A percentile compares a stretch with the other conserved stretches of the same genome.
Conservation (phyloP, 140 eudicot genomes). For the Flaveria floridana region DNA sequence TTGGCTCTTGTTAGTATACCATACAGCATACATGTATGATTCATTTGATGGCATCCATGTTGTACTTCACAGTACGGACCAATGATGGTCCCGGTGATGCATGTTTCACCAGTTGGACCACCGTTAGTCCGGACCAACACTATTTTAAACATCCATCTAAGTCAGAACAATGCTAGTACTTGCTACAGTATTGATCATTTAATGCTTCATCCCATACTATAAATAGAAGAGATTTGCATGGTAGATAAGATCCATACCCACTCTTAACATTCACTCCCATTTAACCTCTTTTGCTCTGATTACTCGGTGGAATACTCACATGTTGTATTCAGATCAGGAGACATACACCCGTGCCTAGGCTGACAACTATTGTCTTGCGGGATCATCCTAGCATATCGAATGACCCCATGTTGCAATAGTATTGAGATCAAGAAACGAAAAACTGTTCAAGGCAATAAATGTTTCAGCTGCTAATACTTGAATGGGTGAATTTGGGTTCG, state of each 20-base stretch:
- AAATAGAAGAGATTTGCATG: background rate
- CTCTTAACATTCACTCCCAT: background rate
- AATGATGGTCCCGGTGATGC: no score
- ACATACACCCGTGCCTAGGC: background rate
- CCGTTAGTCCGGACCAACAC: no score
- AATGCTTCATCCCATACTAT: background rate
- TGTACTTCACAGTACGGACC: no score
- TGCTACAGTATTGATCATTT: background rate
- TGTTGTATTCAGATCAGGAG: background rate
- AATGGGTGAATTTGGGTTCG: no score
- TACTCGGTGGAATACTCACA: background rate
- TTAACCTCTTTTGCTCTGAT: background rate
- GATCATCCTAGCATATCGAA: no score
- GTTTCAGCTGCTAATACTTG: background rate
- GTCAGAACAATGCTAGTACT: background rate
- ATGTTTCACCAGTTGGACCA: no score
- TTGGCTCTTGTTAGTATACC: conserved; percentile 8
- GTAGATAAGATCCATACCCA: background rate
- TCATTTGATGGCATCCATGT: no score
- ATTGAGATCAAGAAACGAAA: background rate
- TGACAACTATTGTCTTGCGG: no score
- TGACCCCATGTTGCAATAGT: background rate
- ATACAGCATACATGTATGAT: background rate
- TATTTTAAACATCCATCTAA: no score
- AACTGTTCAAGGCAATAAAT: no score